Evolutionary conservation across 441 rosid species (phyloP), one percentile per base, ranked within the genome.

Genomic region (Syzygium syzygioides): DNA sequence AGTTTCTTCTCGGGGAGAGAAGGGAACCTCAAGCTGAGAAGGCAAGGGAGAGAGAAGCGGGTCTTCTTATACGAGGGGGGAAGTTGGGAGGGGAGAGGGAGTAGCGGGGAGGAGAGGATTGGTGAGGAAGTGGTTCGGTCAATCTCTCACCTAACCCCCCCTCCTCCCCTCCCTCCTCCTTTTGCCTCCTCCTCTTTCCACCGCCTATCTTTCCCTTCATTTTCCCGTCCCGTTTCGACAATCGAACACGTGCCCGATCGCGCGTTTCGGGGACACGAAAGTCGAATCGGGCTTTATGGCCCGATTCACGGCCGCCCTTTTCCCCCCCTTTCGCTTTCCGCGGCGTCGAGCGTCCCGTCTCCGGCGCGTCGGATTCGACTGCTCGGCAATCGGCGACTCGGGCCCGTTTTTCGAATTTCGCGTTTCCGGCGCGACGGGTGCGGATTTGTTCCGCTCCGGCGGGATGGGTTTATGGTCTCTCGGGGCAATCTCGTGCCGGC

Each of bases 11-110:
- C 93, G 91, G 4, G 59, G 52, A 28, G 64, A 68, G 85, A 91
- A 91, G 94, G 93, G 95, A 97, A 97, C 95, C 95, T 92, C 98
- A 96, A 97, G 99, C 99, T 96, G 98, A 94, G 95, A 48, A 15
- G 83, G 53, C 87, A 14, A 14, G 32, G 88, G 45, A 50, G 86
- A 80, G 85, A 60, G 20, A 5, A 25, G n/a, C 32, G 93, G 94
- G 87, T 20, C 53, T 96, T 86, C 94, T 94, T 95, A 96, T 55
- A 76, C 89, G n/a, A 60, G 88, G 6, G 88, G 6, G 26, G 79
- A 10, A 3, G 7, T 45, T 45, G 28, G 52, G 56, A 9, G 45
- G 4, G 9, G 17, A 28, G 4, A 25, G 32, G 55, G 80, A 45
- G 88, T 5, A 7, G 89, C 64, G 83, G 86, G 88, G 91, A 93